phyloP scores from a whole-genome alignment of 1,284 basidiomycete genomes.

The Ceratobasidium sp. region DNA sequence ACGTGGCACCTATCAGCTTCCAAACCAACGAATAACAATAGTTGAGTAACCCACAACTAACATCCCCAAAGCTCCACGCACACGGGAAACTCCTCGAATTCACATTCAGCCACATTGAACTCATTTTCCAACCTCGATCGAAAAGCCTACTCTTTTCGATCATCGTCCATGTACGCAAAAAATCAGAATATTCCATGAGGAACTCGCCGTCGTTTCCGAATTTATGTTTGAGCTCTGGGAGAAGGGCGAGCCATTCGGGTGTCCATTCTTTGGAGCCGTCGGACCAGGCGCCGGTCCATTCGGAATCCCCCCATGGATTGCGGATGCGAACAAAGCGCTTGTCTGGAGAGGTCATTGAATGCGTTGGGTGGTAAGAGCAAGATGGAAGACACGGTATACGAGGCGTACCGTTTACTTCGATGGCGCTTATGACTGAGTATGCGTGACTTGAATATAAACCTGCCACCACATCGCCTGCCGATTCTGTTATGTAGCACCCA shows the following conservation, averaged over 20 bases:
- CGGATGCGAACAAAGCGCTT: conserved; percentile 60
- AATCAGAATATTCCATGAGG: conserved; percentile 70
- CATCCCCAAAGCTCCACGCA: conserved; percentile 65
- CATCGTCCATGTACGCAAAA: conserved; percentile 62
- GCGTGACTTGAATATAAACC: conserved; percentile 58
- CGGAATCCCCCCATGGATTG: conserved; percentile 64
- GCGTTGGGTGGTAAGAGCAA: background rate
- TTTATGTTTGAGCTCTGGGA: conserved; percentile 59
- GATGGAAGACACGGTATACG: conserved; percentile 53
- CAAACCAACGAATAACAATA: background rate
- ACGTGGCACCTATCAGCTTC: background rate
- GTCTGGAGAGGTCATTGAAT: background rate
- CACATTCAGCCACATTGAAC: conserved; percentile 65
- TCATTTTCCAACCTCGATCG: conserved; percentile 65
- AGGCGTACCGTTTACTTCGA: conserved; percentile 60
- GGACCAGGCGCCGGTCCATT: conserved; percentile 68
- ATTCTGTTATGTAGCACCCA: conserved; percentile 49
- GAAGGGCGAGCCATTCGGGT: conserved; percentile 55
- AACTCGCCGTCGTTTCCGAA: conserved; percentile 69
- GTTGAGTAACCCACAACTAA: conserved; percentile 60
- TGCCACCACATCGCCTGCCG: background rate
- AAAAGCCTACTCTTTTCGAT: conserved; percentile 66
- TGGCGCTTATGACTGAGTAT: conserved; percentile 66
- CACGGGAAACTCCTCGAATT: conserved; percentile 57
- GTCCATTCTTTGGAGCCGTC: conserved; percentile 70